Conservation (phyloP, 495 filamentous ascomycete species). For the Xylona heveae region DNA sequence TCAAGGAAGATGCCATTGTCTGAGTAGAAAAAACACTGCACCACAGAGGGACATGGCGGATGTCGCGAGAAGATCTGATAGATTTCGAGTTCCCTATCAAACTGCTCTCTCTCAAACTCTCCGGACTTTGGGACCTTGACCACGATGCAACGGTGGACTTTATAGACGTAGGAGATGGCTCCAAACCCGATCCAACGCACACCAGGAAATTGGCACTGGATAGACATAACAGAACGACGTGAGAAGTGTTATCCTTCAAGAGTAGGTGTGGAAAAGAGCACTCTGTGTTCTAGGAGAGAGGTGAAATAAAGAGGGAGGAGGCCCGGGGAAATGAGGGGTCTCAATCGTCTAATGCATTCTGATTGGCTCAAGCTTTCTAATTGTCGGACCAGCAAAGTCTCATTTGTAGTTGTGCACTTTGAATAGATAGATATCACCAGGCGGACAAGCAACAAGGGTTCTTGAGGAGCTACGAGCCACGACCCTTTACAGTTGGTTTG, state of each 20-base stretch:
- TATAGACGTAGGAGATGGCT: slow-evolving; percentile 19
- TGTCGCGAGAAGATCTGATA: slow-evolving; percentile 14
- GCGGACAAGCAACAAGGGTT: no score
- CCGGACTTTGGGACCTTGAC: slow-evolving; percentile 18
- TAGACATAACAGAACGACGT: slow-evolving; percentile 10
- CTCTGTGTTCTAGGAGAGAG: no score
- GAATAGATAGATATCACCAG: no score
- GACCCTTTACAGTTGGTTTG: no score
- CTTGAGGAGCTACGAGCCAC: no score
- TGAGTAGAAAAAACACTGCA: slow-evolving; percentile 14
- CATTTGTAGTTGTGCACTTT: no score
- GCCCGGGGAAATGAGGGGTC: no score
- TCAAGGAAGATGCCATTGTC: slow-evolving; percentile 20
- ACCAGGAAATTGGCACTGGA: slow-evolving; percentile 10
- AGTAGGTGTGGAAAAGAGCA: no score
- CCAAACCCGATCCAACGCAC: slow-evolving; percentile 16
- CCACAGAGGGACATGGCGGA: slow-evolving; percentile 15
- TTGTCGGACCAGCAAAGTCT: no score
- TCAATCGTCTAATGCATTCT: no score
- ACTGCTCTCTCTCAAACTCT: slow-evolving; percentile 16
- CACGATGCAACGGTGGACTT: slow-evolving; percentile 19
- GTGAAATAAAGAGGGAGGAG: no score
- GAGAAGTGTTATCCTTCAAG: slow-evolving; percentile 5
- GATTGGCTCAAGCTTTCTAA: no score
- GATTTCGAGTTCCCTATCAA: slow-evolving; percentile 16